phyloP scores from a whole-genome alignment of 164 flowering plant species.

The Macadamia integrifolia region DNA sequence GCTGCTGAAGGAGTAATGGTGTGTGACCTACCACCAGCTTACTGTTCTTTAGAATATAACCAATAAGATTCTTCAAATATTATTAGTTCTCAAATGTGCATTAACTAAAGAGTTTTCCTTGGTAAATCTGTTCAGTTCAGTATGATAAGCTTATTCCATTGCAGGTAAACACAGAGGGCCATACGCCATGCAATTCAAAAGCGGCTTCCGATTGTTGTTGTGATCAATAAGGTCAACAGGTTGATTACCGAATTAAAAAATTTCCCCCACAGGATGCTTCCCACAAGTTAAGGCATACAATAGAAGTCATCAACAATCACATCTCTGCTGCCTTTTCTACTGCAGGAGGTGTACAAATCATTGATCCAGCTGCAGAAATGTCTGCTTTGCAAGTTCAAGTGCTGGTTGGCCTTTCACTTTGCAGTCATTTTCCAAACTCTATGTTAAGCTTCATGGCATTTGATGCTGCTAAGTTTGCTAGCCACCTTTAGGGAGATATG shows the following conservation, averaged over 20 bases:
- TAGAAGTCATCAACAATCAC: constrained; percentile 82
- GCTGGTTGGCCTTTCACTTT: constrained; percentile 99
- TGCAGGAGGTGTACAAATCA: constrained; percentile 70
- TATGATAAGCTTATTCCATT: neutral
- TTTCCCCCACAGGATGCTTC: constrained; percentile 97
- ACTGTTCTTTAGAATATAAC: neutral
- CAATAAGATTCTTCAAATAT: neutral
- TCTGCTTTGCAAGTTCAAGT: constrained; percentile 94
- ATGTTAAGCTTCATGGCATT: constrained; percentile 94
- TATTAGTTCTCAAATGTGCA: too few species aligned
- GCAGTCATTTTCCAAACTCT: constrained; percentile 92
- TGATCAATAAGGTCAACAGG: constrained; percentile 96
- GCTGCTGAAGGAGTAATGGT: constrained; percentile 43
- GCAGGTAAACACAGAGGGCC: constrained; percentile 97
- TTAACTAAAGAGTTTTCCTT: neutral
- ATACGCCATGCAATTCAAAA: constrained; percentile 98
- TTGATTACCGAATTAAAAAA: constrained; percentile 90
- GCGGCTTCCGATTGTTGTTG: constrained; percentile 89
- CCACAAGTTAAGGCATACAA: constrained; percentile 77
- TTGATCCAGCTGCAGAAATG: constrained; percentile 92
- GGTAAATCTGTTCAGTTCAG: neutral
- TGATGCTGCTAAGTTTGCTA: constrained; percentile 86
- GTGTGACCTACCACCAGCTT: constrained; percentile 2
- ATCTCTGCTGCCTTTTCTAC: constrained; percentile 81
- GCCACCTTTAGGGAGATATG: constrained; percentile 94